phyloP scores from a whole-genome alignment of 306 rosid genomes.

The Arachis stenosperma region DNA sequence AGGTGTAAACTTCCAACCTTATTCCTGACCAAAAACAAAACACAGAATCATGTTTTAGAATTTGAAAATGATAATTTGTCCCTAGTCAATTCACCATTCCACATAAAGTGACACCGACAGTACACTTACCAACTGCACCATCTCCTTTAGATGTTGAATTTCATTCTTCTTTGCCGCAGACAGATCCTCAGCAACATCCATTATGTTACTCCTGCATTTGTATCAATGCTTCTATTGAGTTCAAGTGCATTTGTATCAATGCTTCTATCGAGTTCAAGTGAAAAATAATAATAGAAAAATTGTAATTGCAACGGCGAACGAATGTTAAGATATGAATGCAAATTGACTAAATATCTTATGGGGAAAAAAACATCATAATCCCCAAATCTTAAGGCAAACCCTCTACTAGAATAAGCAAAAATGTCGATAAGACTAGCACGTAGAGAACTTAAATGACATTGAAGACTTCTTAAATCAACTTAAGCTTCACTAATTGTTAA shows the following conservation, averaged over 20 bases:
- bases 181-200: slow-evolving; percentile 60
- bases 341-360: neutral
- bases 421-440: slow-evolving; percentile 4
- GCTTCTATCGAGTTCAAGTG: neutral
- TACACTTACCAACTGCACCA: slow-evolving; percentile 66
- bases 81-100: too few relatives aligned
- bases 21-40: too few relatives aligned
- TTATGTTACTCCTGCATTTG: slow-evolving; percentile 72
- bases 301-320: slow-evolving; percentile 26
- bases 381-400: slow-evolving; percentile 28
- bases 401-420: slow-evolving; percentile 6
- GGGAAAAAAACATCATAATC: neutral
- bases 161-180: slow-evolving; percentile 60
- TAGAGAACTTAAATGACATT: slow-evolving; percentile 6
- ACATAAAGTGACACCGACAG: neutral
- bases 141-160: slow-evolving; percentile 61
- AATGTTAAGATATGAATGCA: slow-evolving; percentile 20
- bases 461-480: neutral
- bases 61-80: too few relatives aligned
- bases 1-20: too few relatives aligned
- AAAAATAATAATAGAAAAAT: neutral
- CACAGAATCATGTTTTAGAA: too few relatives aligned
- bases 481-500: slow-evolving; percentile 8
- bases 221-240: slow-evolving; percentile 27
- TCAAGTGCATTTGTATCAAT: too few relatives aligned